Evolutionary conservation across 2,329 filamentous ascomycete genomes (phyloP).

Genomic region (Fusarium irregulare): DNA sequence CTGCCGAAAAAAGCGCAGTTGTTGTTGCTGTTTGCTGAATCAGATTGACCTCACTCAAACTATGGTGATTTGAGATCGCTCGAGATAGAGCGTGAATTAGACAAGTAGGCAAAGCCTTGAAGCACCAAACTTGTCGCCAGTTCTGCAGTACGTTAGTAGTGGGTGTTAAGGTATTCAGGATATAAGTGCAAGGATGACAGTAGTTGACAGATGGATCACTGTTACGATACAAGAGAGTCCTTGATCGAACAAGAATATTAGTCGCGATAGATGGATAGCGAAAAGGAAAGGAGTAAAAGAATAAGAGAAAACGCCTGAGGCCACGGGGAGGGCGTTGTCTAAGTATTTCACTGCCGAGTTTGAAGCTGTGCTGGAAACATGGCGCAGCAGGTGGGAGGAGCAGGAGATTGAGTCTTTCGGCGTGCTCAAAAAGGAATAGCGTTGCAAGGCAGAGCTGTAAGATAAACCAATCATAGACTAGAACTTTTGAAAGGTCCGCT

Average conservation of each 20-base stretch:
- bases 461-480: constrained; percentile 45
- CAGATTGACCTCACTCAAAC: not conserved
- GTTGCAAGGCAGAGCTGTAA: constrained; percentile 18
- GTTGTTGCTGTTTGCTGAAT: not conserved
- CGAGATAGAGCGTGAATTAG: constrained; percentile 10
- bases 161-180: constrained; percentile 1
- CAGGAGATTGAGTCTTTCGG: constrained; percentile 56
- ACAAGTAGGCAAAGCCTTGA: constrained; percentile 34
- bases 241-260: constrained; percentile 11
- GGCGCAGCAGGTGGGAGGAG: constrained; percentile 48
- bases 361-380: constrained; percentile 43
- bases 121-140: constrained; percentile 33
- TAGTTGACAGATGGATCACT: not conserved
- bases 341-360: constrained; percentile 51
- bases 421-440: constrained; percentile 57
- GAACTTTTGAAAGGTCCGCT: constrained; percentile 11
- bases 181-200: not conserved
- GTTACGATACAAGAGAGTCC: constrained; percentile 8
- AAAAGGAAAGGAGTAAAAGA: constrained; percentile 30
- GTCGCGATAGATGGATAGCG: constrained; percentile 12
- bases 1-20: not conserved
- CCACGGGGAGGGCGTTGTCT: constrained; percentile 49
- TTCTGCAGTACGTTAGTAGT: constrained; percentile 12
- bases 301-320: constrained; percentile 49
- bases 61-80: constrained; percentile 28